phyloP scores from a whole-genome alignment of 768 basidiomycete species.

The Megacollybia marginata region DNA sequence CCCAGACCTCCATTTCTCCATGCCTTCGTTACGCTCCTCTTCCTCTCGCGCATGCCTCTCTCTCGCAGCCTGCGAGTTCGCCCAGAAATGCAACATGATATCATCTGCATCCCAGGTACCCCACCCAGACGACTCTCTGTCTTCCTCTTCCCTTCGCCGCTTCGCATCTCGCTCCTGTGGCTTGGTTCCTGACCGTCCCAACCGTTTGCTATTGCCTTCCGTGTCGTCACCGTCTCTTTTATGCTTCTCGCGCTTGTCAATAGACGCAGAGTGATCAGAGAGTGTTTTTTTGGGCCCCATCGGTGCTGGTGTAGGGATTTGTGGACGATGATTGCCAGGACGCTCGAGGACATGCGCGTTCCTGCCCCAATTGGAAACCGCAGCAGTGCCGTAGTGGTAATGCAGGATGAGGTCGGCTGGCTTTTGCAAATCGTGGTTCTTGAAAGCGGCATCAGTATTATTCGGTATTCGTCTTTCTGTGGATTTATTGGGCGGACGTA shows the following conservation, averaged over 20 bases:
- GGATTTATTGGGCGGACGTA: constrained; percentile 1
- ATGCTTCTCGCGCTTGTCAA: constrained; percentile 3
- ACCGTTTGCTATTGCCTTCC: no score
- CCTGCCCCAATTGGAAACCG: constrained; percentile 18
- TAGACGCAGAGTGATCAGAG: constrained; percentile 5
- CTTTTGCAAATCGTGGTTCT: constrained; percentile 10
- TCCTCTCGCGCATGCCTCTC: constrained; percentile 13
- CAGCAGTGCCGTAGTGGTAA: constrained; percentile 22
- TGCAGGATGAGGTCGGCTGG: constrained; percentile 20
- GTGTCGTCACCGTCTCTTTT: not conserved
- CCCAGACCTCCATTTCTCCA: constrained; percentile 15
- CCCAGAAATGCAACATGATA: constrained; percentile 15
- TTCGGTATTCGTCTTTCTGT: constrained; percentile 7
- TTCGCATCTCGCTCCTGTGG: not conserved
- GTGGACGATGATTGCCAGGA: constrained; percentile 13
- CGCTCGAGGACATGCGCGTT: constrained; percentile 5
- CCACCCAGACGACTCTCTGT: constrained; percentile 3
- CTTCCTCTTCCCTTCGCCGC: constrained; percentile 3
- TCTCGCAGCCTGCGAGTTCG: constrained; percentile 9
- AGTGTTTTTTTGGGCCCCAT: constrained; percentile 9
- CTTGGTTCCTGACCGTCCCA: no score
- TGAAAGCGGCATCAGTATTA: constrained; percentile 20
- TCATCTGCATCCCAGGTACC: constrained; percentile 17
- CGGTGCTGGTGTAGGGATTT: constrained; percentile 9
- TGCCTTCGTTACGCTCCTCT: constrained; percentile 5